Conservation (phyloP, 352 stramenopile species). For the Phytophthora meadii region DNA sequence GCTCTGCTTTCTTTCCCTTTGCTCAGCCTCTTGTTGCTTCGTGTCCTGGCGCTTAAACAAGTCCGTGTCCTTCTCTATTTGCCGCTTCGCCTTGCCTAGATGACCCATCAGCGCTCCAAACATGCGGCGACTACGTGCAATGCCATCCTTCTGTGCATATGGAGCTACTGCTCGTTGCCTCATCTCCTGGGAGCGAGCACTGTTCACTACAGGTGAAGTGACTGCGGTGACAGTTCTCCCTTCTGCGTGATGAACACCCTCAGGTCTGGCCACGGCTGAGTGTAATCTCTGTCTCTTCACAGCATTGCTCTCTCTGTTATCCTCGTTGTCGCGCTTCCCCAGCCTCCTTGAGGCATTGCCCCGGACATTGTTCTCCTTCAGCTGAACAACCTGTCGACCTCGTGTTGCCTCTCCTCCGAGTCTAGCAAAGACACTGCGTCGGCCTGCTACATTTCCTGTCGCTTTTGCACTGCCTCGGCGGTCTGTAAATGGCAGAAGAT, state of each 20-base stretch:
- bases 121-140: conserved; percentile 78
- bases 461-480: conserved; percentile 19
- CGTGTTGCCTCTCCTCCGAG: conserved; percentile 41
- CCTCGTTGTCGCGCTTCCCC: conserved; percentile 44
- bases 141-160: conserved; percentile 67
- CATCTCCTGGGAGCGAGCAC: conserved; percentile 33
- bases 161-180: conserved; percentile 66
- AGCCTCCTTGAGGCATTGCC: conserved; percentile 34
- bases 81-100: conserved; percentile 78
- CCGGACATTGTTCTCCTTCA: conserved; percentile 35
- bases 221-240: conserved; percentile 10
- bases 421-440: conserved; percentile 41
- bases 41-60: conserved; percentile 78
- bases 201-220: conserved; percentile 19
- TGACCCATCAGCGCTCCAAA: conserved; percentile 86
- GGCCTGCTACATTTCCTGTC: background rate
- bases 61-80: conserved; percentile 80
- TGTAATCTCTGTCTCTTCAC: conserved; percentile 56
- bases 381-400: conserved; percentile 24
- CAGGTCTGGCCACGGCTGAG: conserved; percentile 42
- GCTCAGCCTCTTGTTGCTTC: conserved; percentile 66
- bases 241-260: conserved; percentile 24
- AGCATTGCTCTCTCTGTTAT: conserved; percentile 14
- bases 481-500: conserved; percentile 22
- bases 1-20: conserved; percentile 75